These are phyloP conservation scores for Megacollybia marginata DNA, from an alignment of 768 basidiomycete species.

Conservation along the genomic window DNA sequence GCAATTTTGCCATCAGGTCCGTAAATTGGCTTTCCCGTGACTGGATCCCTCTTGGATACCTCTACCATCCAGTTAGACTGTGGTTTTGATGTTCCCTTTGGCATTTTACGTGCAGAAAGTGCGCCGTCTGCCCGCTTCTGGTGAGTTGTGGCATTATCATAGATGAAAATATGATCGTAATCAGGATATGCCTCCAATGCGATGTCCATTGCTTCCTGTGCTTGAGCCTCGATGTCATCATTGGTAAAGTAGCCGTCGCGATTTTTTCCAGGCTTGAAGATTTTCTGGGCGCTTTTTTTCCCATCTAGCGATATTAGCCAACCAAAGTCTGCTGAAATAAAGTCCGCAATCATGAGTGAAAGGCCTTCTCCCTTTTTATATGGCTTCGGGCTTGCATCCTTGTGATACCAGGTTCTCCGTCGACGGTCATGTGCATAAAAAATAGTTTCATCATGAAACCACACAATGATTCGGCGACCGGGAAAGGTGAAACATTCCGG, in stretches of 20 bases:
- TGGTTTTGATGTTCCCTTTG: not conserved
- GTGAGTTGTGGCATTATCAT: constrained; percentile 13
- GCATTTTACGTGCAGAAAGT: constrained; percentile 8
- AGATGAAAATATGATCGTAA: constrained; percentile 7
- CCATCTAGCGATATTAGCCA: no score
- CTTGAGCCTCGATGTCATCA: constrained; percentile 7
- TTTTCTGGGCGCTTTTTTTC: constrained; percentile 1
- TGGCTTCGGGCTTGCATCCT: no score
- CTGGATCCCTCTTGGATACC: not conserved
- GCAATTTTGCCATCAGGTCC: constrained; percentile 8
- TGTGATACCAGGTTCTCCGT: no score
- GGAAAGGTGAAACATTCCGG: no score
- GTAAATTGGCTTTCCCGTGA: constrained; percentile 9
- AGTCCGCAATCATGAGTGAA: no score
- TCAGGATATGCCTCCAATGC: constrained; percentile 7
- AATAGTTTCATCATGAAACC: no score
- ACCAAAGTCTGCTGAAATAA: no score
- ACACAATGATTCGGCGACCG: no score
- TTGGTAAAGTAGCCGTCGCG: constrained; percentile 16
- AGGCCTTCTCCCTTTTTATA: no score
- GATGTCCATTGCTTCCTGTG: constrained; percentile 11
- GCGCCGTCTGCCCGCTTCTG: constrained; percentile 15
- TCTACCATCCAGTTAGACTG: not conserved
- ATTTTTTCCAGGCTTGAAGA: constrained; percentile 12
- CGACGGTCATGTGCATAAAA: no score